Percentiles rank a stretch among this genome's conserved stretches.
Conservation (phyloP, 2,329 filamentous ascomycete genomes). For the Xylaria sp. region DNA sequence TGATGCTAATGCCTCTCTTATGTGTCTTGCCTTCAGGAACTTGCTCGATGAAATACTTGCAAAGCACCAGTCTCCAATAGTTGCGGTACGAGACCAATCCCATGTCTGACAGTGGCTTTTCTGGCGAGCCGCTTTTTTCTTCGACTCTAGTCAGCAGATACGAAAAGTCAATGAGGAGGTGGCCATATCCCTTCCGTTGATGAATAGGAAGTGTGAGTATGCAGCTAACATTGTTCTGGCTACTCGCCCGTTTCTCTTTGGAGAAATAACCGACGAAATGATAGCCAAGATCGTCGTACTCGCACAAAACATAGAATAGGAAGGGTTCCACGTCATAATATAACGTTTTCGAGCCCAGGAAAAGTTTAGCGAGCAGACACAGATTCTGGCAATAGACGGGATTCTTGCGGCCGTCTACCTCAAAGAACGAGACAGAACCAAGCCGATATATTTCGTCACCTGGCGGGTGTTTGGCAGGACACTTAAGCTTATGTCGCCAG, state of each 20-base stretch:
- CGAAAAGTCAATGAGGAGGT: constrained; percentile 96
- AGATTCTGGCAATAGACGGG: constrained; percentile 99
- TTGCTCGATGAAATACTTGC: constrained; percentile 76
- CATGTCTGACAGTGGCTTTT: constrained; percentile 98
- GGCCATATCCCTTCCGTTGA: constrained; percentile 95
- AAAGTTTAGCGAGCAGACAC: constrained; percentile 92
- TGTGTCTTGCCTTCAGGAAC: constrained; percentile 45
- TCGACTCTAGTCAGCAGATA: constrained; percentile 94
- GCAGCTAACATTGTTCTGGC: constrained; percentile 96
- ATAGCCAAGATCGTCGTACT: constrained; percentile 88
- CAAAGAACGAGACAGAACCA: constrained; percentile 90
- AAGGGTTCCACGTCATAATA: constrained; percentile 99
- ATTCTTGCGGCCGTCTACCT: constrained; percentile 96
- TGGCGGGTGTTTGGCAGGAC: constrained; percentile 92
- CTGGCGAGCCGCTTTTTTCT: constrained; percentile 90
- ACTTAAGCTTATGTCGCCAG: constrained; percentile 97
- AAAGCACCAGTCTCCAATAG: constrained; percentile 92
- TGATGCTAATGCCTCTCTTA: constrained; percentile 62
- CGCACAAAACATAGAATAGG: constrained; percentile 95
- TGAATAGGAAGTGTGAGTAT: constrained; percentile 96
- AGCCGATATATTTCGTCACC: constrained; percentile 98
- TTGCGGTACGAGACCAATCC: constrained; percentile 95
- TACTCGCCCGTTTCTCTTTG: constrained; percentile 94
- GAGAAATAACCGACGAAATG: constrained; percentile 99
- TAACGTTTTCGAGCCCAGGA: constrained; percentile 96